phyloP scores from a whole-genome alignment of 257 asterid genomes.

The Sherardia arvensis region DNA sequence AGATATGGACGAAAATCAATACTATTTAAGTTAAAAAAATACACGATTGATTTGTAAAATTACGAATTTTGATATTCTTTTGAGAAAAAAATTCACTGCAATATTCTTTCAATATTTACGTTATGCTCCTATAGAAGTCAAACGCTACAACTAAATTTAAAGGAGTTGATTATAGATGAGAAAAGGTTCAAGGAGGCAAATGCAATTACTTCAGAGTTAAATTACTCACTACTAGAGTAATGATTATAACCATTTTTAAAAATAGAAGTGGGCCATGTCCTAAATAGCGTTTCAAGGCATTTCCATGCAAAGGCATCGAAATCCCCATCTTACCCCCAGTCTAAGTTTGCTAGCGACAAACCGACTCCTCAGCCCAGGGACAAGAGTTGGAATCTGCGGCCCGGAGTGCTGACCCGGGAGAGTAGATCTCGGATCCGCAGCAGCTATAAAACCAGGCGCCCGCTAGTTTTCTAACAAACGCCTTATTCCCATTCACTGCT shows the following conservation, averaged over 20 bases:
- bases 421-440: conserved; percentile 23
- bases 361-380: not conserved
- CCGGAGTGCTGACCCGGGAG: not conserved
- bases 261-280: not conserved
- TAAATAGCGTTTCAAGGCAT: not conserved
- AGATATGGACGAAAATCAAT: too few species aligned
- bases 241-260: not conserved
- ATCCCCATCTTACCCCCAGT: not conserved
- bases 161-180: not conserved
- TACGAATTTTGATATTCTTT: too few species aligned
- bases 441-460: conserved; percentile 21
- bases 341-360: not conserved
- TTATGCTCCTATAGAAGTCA: too few species aligned
- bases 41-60: too few species aligned
- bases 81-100: too few species aligned
- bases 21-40: too few species aligned
- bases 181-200: not conserved
- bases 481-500: not conserved
- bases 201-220: not conserved
- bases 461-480: conserved; percentile 13
- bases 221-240: not conserved
- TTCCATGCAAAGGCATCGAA: not conserved
- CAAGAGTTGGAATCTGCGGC: not conserved
- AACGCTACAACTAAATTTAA: too few species aligned
- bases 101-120: too few species aligned